phyloP scores from a whole-genome alignment of 768 basidiomycete species.

The Leccinum pellstonianum region DNA sequence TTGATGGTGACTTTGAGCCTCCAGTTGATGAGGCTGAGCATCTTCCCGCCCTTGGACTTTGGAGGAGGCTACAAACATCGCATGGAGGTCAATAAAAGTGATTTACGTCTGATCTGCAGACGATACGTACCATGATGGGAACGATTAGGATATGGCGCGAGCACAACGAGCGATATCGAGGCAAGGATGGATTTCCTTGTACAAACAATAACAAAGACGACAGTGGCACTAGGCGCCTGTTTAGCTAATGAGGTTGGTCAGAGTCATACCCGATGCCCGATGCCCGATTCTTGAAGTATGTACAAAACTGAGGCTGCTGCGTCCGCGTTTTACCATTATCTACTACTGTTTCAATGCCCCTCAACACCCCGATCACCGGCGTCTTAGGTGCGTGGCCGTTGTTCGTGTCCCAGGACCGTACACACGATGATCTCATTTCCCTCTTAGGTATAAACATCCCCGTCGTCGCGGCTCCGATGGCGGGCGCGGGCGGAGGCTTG shows the following conservation, averaged over 20 bases:
- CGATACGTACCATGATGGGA: conserved; percentile 56
- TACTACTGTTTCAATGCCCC: conserved; percentile 8
- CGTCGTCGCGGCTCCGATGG: conserved; percentile 69
- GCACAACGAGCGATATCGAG: conserved; percentile 19
- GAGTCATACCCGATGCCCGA: background rate
- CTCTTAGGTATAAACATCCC: conserved; percentile 54
- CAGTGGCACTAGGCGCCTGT: background rate
- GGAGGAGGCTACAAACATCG: conserved; percentile 71
- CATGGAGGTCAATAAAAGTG: conserved; percentile 9
- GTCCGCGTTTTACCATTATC: background rate
- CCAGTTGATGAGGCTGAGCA: conserved; percentile 98
- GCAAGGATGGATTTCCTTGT: conserved; percentile 8
- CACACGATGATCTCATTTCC: background rate
- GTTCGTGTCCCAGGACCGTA: background rate
- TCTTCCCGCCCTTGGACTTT: conserved; percentile 97
- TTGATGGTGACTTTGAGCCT: conserved; percentile 94
- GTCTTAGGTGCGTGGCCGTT: conserved; percentile 43
- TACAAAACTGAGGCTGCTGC: background rate
- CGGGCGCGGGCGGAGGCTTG: conserved; percentile 60
- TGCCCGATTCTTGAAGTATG: background rate
- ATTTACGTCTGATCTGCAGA: conserved; percentile 10
- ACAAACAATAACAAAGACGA: conserved; percentile 38
- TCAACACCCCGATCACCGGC: conserved; percentile 45
- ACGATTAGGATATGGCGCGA: conserved; percentile 32
- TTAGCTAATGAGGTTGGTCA: background rate